Evolutionary conservation across 805 yeast genomes (phyloP).

Genomic region (Suhomyces canberraensis): DNA sequence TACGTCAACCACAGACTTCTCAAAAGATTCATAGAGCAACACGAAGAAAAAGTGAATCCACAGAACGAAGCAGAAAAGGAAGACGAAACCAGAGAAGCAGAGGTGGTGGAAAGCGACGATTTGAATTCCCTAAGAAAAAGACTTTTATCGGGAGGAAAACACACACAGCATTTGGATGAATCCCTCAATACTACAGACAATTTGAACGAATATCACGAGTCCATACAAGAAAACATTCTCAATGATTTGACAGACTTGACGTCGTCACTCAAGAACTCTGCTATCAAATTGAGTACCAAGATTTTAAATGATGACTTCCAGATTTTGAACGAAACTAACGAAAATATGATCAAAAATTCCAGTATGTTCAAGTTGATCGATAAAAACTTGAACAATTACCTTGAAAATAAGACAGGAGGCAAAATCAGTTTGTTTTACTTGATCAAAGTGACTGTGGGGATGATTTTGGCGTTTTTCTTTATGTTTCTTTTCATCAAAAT

Average conservation of each 20-base stretch:
- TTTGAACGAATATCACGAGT: slow-evolving; percentile 38
- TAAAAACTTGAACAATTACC: slow-evolving; percentile 34
- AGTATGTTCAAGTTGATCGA: slow-evolving; percentile 31
- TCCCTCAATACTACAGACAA: slow-evolving; percentile 12
- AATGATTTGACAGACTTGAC: slow-evolving; percentile 50
- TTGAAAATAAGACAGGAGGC: slow-evolving; percentile 38
- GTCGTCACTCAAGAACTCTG: slow-evolving; percentile 44
- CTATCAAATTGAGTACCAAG: slow-evolving; percentile 38
- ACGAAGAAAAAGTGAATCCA: neutral
- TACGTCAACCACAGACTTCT: slow-evolving; percentile 18
- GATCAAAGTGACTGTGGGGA: slow-evolving; percentile 25
- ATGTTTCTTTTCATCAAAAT: slow-evolving; percentile 34
- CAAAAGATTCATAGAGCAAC: slow-evolving; percentile 6
- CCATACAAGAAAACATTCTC: slow-evolving; percentile 47
- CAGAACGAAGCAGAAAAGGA: slow-evolving; percentile 1
- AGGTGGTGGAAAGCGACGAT: slow-evolving; percentile 14
- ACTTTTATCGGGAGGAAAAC: slow-evolving; percentile 22
- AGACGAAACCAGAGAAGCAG: slow-evolving; percentile 1
- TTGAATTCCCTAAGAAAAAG: slow-evolving; percentile 21
- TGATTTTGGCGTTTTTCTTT: slow-evolving; percentile 26
- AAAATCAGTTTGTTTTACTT: slow-evolving; percentile 38
- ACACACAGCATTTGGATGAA: slow-evolving; percentile 11
- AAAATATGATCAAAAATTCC: slow-evolving; percentile 30
- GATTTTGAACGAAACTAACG: slow-evolving; percentile 32
- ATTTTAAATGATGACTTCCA: slow-evolving; percentile 31